phyloP scores from a whole-genome alignment of 2,329 filamentous ascomycete genomes.

The Trichoderma sp. region DNA sequence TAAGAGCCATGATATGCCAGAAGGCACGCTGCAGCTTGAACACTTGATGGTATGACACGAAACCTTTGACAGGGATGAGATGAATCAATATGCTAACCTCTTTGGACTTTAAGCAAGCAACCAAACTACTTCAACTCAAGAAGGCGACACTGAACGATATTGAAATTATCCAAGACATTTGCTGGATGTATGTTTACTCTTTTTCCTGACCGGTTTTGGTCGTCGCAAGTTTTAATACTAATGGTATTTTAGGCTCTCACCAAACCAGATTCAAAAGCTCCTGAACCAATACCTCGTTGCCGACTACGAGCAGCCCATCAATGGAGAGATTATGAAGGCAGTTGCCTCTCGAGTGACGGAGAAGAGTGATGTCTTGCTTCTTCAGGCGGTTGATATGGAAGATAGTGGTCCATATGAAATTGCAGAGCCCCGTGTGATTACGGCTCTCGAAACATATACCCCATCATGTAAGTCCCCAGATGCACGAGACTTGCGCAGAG shows the following conservation, averaged over 20 bases:
- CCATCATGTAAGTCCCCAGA: slow-evolving; percentile 75
- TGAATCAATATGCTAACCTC: not conserved
- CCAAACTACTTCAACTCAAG: slow-evolving; percentile 96
- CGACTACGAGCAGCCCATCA: slow-evolving; percentile 98
- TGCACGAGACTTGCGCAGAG: not conserved
- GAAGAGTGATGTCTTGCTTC: slow-evolving; percentile 92
- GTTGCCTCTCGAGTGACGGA: slow-evolving; percentile 95
- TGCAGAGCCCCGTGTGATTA: slow-evolving; percentile 92
- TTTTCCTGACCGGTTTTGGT: too few relatives aligned
- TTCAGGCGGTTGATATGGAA: slow-evolving; percentile 97
- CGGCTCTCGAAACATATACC: slow-evolving; percentile 94
- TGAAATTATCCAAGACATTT: slow-evolving; percentile 99
- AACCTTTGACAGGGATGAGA: not conserved
- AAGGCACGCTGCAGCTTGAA: slow-evolving; percentile 94
- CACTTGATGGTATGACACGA: slow-evolving; percentile 78
- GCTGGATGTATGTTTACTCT: slow-evolving; percentile 84
- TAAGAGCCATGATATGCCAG: slow-evolving; percentile 99
- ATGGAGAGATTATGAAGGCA: slow-evolving; percentile 99
- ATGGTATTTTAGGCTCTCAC: slow-evolving; percentile 68
- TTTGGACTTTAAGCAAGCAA: slow-evolving; percentile 70
- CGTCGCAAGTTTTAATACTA: not conserved
- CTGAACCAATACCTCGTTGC: slow-evolving; percentile 98
- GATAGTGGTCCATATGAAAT: slow-evolving; percentile 98
- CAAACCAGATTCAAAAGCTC: slow-evolving; percentile 98
- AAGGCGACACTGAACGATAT: slow-evolving; percentile 99